phyloP scores from a whole-genome alignment of 2,329 filamentous ascomycete genomes.

The Monosporascus sp. region DNA sequence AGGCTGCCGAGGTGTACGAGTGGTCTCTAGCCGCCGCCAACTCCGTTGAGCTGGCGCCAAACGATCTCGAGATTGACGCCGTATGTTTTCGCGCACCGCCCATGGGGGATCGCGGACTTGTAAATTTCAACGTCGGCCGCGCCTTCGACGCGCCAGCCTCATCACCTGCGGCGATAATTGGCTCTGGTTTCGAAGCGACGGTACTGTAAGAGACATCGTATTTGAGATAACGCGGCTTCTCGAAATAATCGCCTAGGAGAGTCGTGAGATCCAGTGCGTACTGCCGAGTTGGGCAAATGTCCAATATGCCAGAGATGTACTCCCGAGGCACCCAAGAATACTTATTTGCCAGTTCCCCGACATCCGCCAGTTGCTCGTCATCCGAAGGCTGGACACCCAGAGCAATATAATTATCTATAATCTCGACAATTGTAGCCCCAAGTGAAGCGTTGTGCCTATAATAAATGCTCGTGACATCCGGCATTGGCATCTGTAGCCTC shows the following conservation, averaged over 20 bases:
- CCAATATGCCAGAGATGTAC: conserved; percentile 38
- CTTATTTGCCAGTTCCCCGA: conserved; percentile 30
- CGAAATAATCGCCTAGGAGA: conserved; percentile 36
- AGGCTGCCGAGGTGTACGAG: conserved; percentile 32
- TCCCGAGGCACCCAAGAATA: conserved; percentile 37
- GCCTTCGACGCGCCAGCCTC: neutral
- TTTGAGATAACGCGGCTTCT: conserved; percentile 31
- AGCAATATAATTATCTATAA: conserved; percentile 38
- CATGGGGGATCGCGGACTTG: conserved; percentile 1
- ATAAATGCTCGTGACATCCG: conserved; percentile 37
- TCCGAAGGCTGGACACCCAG: conserved; percentile 30
- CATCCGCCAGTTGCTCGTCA: conserved; percentile 22
- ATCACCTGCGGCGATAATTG: neutral
- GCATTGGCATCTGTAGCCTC: conserved; percentile 34
- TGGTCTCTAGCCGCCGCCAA: conserved; percentile 17
- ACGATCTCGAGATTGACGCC: conserved; percentile 2
- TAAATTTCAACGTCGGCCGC: conserved; percentile 2
- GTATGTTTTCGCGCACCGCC: conserved; percentile 1
- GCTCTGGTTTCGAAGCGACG: conserved; percentile 1
- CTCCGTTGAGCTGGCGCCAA: conserved; percentile 7
- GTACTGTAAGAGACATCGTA: conserved; percentile 23
- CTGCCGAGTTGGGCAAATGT: conserved; percentile 26
- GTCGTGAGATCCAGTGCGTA: conserved; percentile 33
- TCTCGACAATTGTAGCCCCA: conserved; percentile 34
- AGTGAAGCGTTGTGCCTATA: conserved; percentile 31